phyloP scores from a whole-genome alignment of 805 yeast genomes.

The Candida nanaspora region DNA sequence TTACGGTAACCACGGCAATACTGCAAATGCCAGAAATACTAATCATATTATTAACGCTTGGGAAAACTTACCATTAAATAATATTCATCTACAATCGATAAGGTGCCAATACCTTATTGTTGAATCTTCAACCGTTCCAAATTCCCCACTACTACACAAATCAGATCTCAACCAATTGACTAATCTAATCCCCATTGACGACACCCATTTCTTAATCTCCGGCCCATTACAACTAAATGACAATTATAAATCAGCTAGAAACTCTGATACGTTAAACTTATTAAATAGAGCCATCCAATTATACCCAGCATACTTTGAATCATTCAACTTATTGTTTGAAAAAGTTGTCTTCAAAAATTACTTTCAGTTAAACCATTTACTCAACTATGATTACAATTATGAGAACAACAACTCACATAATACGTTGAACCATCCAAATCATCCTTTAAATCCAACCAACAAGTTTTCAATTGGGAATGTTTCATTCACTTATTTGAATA shows the following conservation, averaged over 20 bases:
- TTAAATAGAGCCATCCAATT: slow-evolving; percentile 8
- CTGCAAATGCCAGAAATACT: neutral
- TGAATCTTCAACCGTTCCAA: neutral
- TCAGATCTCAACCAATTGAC: slow-evolving; percentile 13
- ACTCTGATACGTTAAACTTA: slow-evolving; percentile 14
- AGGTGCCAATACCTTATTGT: neutral
- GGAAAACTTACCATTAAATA: too few relatives aligned
- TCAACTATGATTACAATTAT: neutral
- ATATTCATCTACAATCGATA: too few relatives aligned
- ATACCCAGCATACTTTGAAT: slow-evolving; percentile 9
- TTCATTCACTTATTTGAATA: neutral
- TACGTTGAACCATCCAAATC: neutral
- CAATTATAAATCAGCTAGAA: slow-evolving; percentile 10
- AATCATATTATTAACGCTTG: neutral
- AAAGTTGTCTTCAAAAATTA: slow-evolving; percentile 8
- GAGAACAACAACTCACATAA: neutral
- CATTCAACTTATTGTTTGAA: slow-evolving; percentile 3
- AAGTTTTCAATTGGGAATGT: neutral
- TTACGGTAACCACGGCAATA: neutral
- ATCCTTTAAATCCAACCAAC: neutral
- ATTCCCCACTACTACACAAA: slow-evolving; percentile 7
- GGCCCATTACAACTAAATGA: slow-evolving; percentile 18
- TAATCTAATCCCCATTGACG: slow-evolving; percentile 9
- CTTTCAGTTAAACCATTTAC: neutral
- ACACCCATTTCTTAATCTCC: slow-evolving; percentile 6